phyloP scores from a whole-genome alignment of 1,284 basidiomycete species.

The Cutaneotrichosporon curvatum region DNA sequence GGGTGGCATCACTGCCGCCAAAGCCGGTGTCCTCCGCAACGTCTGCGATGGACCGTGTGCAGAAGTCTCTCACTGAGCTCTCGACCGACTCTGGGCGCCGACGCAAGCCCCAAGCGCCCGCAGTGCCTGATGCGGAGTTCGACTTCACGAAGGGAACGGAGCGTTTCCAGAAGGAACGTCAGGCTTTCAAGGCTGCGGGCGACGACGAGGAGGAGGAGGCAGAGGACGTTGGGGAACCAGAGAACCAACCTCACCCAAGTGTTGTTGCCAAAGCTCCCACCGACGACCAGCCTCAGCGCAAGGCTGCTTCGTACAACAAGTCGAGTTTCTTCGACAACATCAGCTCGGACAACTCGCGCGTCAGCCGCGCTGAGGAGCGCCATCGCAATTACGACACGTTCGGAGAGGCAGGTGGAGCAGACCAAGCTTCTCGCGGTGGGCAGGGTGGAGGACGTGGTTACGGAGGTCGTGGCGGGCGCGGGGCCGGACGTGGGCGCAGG shows the following conservation, averaged over 20 bases:
- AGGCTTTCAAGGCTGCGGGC: slow-evolving; percentile 18
- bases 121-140: slow-evolving; percentile 41
- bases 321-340: slow-evolving; percentile 41
- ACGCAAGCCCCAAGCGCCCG: slow-evolving; percentile 18
- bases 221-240: slow-evolving; percentile 20
- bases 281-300: slow-evolving; percentile 2
- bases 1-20: slow-evolving; percentile 11
- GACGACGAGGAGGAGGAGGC: slow-evolving; percentile 6
- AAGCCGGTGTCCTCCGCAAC: slow-evolving; percentile 25
- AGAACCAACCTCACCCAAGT: slow-evolving; percentile 28
- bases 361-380: slow-evolving; percentile 36
- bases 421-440: slow-evolving; percentile 4
- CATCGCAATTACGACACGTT: slow-evolving; percentile 42
- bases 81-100: slow-evolving; percentile 18
- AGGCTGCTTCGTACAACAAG: slow-evolving; percentile 29
- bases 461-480: slow-evolving; percentile 13
- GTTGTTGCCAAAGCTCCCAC: slow-evolving; percentile 13
- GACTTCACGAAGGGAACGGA: slow-evolving; percentile 38
- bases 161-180: slow-evolving; percentile 33
- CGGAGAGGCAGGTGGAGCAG: slow-evolving; percentile 35
- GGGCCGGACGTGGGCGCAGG: slow-evolving; percentile 15
- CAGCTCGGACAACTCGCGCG: slow-evolving; percentile 25
- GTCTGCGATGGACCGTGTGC: slow-evolving; percentile 36
- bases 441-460: slow-evolving; percentile 5
- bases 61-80: slow-evolving; percentile 35